These are phyloP conservation scores for Chaetomium sp. DNA, from an alignment of 2,329 filamentous ascomycete species.

Conservation along the genomic window DNA sequence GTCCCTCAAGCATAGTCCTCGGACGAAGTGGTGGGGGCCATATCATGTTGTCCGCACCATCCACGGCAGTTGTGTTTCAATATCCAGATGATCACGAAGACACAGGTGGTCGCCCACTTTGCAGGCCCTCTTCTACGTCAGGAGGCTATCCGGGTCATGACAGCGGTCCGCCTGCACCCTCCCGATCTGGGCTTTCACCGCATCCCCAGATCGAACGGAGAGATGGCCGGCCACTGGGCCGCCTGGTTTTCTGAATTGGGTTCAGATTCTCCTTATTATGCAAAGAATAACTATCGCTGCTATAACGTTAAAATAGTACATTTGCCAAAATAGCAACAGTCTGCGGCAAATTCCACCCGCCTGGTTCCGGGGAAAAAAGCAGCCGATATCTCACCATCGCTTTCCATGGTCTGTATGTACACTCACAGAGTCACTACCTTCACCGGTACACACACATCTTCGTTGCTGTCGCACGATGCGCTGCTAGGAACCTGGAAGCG, in stretches of 20 bases:
- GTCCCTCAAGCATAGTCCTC: too few species aligned
- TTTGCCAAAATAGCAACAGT: constrained; percentile 7
- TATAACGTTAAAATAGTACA: not conserved
- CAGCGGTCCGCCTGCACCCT: not conserved
- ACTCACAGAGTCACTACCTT: too few species aligned
- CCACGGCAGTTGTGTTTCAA: constrained; percentile 9
- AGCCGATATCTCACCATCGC: constrained; percentile 6
- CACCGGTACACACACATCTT: too few species aligned
- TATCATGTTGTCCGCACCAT: not conserved
- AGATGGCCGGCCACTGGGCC: too few species aligned
- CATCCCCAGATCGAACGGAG: not conserved
- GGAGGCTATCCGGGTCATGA: not conserved
- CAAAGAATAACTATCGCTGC: too few species aligned
- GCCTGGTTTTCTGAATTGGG: too few species aligned
- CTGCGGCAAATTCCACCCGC: constrained; percentile 5
- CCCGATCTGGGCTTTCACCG: constrained; percentile 5
- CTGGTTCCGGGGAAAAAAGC: constrained; percentile 6
- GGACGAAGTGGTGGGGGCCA: not conserved
- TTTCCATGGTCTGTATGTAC: not conserved
- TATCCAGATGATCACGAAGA: constrained; percentile 6
- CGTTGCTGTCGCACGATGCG: too few species aligned
- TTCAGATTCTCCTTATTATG: too few species aligned
- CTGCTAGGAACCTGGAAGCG: not conserved
- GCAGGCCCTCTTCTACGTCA: not conserved
- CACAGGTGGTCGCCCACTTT: not conserved